Evolutionary conservation across 108 stramenopile species (phyloP).

Genomic region (Mayamaea pseudoterrestris): DNA sequence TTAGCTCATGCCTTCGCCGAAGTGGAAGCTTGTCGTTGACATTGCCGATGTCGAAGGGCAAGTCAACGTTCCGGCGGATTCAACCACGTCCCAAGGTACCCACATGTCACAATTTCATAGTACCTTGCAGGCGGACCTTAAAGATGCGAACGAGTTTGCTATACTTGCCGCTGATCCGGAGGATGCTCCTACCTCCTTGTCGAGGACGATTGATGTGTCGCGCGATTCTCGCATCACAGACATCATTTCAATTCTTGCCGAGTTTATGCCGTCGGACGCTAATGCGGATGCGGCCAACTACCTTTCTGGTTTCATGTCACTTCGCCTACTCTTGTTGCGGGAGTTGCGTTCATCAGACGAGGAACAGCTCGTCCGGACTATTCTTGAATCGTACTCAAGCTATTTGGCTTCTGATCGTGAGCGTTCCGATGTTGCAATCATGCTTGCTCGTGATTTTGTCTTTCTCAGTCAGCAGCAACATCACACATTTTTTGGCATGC

Average conservation of each 20-base stretch:
- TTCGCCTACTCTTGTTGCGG: constrained; percentile 54
- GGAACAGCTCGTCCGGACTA: constrained; percentile 51
- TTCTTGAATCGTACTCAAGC: constrained; percentile 69
- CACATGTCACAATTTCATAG: too few species aligned
- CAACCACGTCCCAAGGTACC: neutral
- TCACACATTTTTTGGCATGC: neutral
- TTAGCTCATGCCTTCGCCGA: constrained; percentile 66
- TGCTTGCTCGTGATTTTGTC: constrained; percentile 81
- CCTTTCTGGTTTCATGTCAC: constrained; percentile 73
- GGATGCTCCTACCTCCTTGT: neutral
- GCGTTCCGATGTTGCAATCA: constrained; percentile 61
- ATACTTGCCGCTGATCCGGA: neutral
- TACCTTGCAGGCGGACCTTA: neutral
- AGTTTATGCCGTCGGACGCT: constrained; percentile 79
- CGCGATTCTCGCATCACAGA: constrained; percentile 41
- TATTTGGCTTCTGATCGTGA: constrained; percentile 56
- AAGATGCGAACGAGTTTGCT: neutral
- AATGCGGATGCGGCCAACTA: constrained; percentile 46
- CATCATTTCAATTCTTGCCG: constrained; percentile 68
- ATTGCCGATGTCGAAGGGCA: constrained; percentile 20
- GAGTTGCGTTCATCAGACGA: constrained; percentile 42
- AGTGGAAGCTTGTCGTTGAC: constrained; percentile 84
- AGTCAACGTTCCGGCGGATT: neutral
- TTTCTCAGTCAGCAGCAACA: constrained; percentile 42
- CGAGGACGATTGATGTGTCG: constrained; percentile 5